These are phyloP conservation scores for Globisporangium cederbergense DNA, from an alignment of 352 stramenopile genomes.

Conservation along the genomic window DNA sequence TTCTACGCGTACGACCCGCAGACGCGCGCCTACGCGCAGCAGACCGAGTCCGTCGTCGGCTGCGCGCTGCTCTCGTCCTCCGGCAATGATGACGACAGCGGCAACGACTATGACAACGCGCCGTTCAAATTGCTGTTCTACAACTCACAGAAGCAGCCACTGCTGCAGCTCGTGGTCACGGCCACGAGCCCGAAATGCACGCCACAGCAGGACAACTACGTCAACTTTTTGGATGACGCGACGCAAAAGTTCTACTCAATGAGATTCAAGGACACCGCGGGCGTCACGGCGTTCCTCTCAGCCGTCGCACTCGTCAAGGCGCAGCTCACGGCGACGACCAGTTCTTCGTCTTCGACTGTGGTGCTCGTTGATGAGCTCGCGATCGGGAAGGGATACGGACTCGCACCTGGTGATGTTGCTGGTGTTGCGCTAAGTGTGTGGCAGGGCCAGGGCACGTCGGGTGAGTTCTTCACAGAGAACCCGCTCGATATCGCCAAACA, in stretches of 20 bases:
- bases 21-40: slow-evolving; percentile 46
- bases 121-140: slow-evolving; percentile 70
- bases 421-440: slow-evolving; percentile 53
- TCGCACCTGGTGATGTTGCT: slow-evolving; percentile 44
- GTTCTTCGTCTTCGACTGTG: not conserved
- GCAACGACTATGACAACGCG: slow-evolving; percentile 2
- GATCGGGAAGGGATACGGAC: slow-evolving; percentile 19
- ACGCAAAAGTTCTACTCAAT: slow-evolving; percentile 66
- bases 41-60: slow-evolving; percentile 59
- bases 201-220: slow-evolving; percentile 70
- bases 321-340: slow-evolving; percentile 31
- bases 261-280: slow-evolving; percentile 58
- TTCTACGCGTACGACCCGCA: slow-evolving; percentile 60
- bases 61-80: slow-evolving; percentile 43
- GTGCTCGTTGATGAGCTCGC: slow-evolving; percentile 51
- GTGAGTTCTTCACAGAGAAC: slow-evolving; percentile 50
- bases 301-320: slow-evolving; percentile 53
- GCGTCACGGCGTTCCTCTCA: slow-evolving; percentile 37
- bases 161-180: slow-evolving; percentile 45
- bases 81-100: not conserved
- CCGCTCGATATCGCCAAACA: slow-evolving; percentile 45
- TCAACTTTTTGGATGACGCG: slow-evolving; percentile 55
- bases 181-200: slow-evolving; percentile 34
- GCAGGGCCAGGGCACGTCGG: slow-evolving; percentile 24
- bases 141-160: slow-evolving; percentile 61